Conservation (phyloP, 768 basidiomycete species). For the Kwoniella mangroviensis region DNA sequence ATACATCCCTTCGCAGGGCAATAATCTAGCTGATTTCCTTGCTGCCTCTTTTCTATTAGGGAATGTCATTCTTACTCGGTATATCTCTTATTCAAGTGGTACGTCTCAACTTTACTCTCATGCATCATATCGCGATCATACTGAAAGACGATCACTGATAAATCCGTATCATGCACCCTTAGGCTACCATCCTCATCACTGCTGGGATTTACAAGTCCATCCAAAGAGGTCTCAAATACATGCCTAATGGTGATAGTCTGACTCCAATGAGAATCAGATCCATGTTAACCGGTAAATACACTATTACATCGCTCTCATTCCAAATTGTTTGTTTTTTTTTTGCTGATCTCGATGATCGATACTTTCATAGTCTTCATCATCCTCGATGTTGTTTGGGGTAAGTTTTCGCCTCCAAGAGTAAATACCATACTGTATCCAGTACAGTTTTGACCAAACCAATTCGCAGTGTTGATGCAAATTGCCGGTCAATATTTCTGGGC, state of each 20-base stretch:
- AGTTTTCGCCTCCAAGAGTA: not conserved
- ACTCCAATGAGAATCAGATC: constrained; percentile 43
- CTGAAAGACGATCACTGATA: not conserved
- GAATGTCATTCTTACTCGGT: constrained; percentile 35
- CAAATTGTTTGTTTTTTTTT: not conserved
- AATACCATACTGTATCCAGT: not conserved
- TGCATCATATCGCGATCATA: too few species aligned
- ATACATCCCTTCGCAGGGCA: too few species aligned
- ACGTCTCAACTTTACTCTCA: constrained; percentile 11
- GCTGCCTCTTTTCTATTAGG: constrained; percentile 9
- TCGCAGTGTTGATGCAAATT: constrained; percentile 38
- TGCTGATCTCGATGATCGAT: not conserved
- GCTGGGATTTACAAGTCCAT: constrained; percentile 43
- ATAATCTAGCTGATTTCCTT: not conserved
- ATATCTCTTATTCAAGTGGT: constrained; percentile 36
- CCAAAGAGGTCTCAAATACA: constrained; percentile 43
- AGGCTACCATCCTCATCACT: constrained; percentile 47
- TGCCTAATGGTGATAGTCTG: constrained; percentile 28
- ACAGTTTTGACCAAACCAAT: not conserved
- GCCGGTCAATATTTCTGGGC: constrained; percentile 37
- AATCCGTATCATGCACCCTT: not conserved
- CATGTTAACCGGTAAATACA: constrained; percentile 31
- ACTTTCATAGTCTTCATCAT: constrained; percentile 35
- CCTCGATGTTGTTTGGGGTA: constrained; percentile 37
- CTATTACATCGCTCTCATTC: not conserved